Conservation (phyloP, 2,329 filamentous ascomycete genomes). For the Beauveria bassiana region DNA sequence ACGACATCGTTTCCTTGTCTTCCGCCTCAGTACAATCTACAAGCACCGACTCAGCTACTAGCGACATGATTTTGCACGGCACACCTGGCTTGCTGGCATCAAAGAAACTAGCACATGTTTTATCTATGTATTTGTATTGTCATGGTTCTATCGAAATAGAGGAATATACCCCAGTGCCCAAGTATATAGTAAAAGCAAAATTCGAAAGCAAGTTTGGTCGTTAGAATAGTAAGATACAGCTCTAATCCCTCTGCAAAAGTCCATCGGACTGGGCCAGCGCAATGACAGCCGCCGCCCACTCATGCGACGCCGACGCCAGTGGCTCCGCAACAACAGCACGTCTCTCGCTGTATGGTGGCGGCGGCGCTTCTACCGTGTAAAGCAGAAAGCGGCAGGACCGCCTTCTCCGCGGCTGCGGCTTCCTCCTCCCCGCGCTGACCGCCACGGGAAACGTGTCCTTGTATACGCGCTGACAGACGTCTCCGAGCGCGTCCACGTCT, state of each 20-base stretch:
- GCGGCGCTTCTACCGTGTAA: neutral
- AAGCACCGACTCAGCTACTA: neutral
- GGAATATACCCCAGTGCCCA: neutral
- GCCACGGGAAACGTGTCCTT: neutral
- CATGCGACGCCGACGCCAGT: neutral
- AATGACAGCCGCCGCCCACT: conserved; percentile 1
- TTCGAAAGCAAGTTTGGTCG: neutral
- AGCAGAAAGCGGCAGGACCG: neutral
- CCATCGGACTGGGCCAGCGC: neutral
- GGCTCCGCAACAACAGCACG: neutral
- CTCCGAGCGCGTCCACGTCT: conserved; percentile 13
- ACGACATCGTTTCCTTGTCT: no score
- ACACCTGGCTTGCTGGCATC: neutral
- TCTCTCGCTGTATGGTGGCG: neutral
- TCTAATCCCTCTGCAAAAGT: neutral
- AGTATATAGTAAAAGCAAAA: neutral
- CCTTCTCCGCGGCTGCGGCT: no score
- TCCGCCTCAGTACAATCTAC: neutral
- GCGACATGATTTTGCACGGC: neutral
- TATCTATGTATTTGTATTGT: neutral
- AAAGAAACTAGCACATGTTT: neutral
- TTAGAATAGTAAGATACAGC: neutral
- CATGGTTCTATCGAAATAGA: neutral
- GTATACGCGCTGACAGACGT: conserved; percentile 12
- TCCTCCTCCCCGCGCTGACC: neutral